Evolutionary conservation across 106 monocot genomes (phyloP), one percentile per base, ranked within the genome.

Genomic region (Gastrodia elata): DNA sequence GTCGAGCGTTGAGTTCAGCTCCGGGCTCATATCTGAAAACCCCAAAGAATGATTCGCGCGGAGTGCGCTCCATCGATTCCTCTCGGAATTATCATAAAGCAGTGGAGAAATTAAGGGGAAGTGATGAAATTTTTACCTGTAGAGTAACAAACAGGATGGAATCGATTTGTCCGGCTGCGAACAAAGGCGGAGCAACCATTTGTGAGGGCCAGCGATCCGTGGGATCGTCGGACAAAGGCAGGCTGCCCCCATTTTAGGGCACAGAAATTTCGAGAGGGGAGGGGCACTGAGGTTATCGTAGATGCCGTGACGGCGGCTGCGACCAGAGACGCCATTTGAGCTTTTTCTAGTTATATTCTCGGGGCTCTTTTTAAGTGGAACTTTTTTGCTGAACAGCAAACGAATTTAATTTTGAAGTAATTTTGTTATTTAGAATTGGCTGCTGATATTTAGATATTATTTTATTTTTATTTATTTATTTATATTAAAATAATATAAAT

Each of bases 1-100:
- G 65, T 94, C 91, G 59, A 94, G 46, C 34, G 91, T 88, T 41
- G 82, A 73, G 52, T 82, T 84, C 83, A 94, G 57, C 85, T 84
- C 89, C 57, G 91, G 87, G 22, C 71, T 85, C 78, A 91, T 70
- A 32, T 87, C 91, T 83, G 56, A 11, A 6, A 34, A 22, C n/a
- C 49, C 38, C 33, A 43, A 4, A 14, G 28, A 26, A 34, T 5
- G 49, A 49, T 25, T 44, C 24, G 30, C 34, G 32, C 44, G 6
- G 72, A 33, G 2, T n/a, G 14, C 15, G 1, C 6, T 18, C 16
- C 20, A 35, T 41, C 9, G 67, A 67, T 40, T 67, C 67, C 20
- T 20, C 22, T n/a, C n/a, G n/a, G n/a, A 8, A 3, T 6, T 15
- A 70, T 30, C 11, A 26, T n/a, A 34, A 14, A 13, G 73, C 25